Evolutionary conservation across 2,329 filamentous ascomycete genomes (phyloP), one percentile per base, ranked within the genome.

Genomic region (Pezicula neosporulosa): DNA sequence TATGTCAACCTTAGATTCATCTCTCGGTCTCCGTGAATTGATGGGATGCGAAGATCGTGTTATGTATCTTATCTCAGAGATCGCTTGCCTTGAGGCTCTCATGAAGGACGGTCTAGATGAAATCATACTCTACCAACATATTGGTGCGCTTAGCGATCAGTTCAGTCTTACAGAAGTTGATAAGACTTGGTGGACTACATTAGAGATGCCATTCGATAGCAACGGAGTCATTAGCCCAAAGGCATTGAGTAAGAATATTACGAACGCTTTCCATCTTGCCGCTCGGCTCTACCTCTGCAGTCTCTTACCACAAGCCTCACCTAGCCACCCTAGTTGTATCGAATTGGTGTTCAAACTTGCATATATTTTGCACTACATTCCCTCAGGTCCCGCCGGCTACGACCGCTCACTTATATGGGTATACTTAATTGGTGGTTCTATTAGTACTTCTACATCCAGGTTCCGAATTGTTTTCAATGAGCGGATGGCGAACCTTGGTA

Each of bases 1-100:
- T 89, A 96, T 68, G 81, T 96, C 47, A 88, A 89, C 9, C 68
- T 72, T 10, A 69, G 72, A 81, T 68, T 61, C 77, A 19, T 81
- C 77, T 50, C 76, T 86, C 13, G 94, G 94, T 9, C 80, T 99
- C 36, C 85, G 87, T 48, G 91, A 96, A 74, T 81, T 97, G 47
- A 97, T 97, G 92, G 94, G 94, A 60, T 97, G 94, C 70, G 93
- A 97, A 58, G 94, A 99, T 72, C 85, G 86, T 19, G 88, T 97
- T 71, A 97, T 99, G 91, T 97, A 96, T 70, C 78, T 97, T 63
- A 96, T 99, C 68, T 96, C 91, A 2, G 94, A 99, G 73, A 96
- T 97, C 62, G 90, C 93, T 49, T 97, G 94, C 70, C 83, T 99
- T 49, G 94, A 97, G 69, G 88, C 89, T 3, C 82, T 97, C 57